Conservation (phyloP, 225 moss, liverwort and hornwort genomes). For the Bryum argenteum region DNA sequence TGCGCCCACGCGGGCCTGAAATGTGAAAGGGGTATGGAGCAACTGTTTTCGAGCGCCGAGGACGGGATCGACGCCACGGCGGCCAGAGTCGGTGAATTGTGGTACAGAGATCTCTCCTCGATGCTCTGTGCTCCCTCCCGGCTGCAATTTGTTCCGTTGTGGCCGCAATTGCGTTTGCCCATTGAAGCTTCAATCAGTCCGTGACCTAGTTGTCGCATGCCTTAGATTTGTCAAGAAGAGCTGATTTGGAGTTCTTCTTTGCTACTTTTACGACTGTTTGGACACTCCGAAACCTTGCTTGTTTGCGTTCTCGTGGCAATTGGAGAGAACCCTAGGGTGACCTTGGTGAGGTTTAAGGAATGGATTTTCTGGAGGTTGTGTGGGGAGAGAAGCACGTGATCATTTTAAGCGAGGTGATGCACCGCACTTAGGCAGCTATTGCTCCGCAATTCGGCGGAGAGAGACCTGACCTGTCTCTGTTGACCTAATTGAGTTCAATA, state of each 20-base stretch:
- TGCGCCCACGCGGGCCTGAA: slow-evolving; percentile 29
- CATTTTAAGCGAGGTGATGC: background rate
- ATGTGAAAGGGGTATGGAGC: slow-evolving; percentile 59
- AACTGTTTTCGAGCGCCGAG: slow-evolving; percentile 45
- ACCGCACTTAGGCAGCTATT: slow-evolving; percentile 4
- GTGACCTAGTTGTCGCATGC: slow-evolving; percentile 29
- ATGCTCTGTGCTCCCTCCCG: slow-evolving; percentile 4
- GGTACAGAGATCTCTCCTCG: slow-evolving; percentile 37
- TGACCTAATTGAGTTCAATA: slow-evolving; percentile 45
- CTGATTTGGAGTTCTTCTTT: slow-evolving; percentile 13
- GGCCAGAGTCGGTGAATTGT: slow-evolving; percentile 43
- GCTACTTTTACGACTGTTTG: background rate
- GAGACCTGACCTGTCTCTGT: background rate
- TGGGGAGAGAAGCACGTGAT: slow-evolving; percentile 4
- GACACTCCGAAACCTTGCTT: background rate
- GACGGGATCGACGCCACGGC: slow-evolving; percentile 46
- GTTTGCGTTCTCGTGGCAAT: slow-evolving; percentile 6
- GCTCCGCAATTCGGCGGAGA: slow-evolving; percentile 31
- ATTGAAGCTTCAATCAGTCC: background rate
- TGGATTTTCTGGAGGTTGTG: slow-evolving; percentile 16
- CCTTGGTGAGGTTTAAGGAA: slow-evolving; percentile 40
- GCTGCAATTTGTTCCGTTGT: slow-evolving; percentile 13
- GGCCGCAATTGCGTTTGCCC: background rate
- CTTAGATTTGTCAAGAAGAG: slow-evolving; percentile 37
- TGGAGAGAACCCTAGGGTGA: slow-evolving; percentile 44